Percentiles rank a stretch among this genome's conserved stretches.
Conservation (phyloP, 257 asterid species). For the Parsonsia alboflavescens region DNA sequence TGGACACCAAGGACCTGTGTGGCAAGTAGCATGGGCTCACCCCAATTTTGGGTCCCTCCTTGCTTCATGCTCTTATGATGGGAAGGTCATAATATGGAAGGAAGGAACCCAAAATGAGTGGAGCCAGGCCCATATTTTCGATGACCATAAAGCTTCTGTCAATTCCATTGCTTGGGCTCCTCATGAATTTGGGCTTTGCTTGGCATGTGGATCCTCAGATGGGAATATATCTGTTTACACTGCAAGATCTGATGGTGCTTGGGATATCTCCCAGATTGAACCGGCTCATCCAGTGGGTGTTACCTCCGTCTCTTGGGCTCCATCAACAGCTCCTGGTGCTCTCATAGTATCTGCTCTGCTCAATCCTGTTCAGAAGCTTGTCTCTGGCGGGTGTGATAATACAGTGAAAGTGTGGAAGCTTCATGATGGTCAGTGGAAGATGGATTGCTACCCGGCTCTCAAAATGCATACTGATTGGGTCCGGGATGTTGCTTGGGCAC, state of each 20-base stretch:
- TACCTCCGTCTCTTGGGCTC: slow-evolving; percentile 64
- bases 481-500: slow-evolving; percentile 28
- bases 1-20: slow-evolving; percentile 74
- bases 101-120: slow-evolving; percentile 63
- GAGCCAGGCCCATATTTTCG: slow-evolving; percentile 45
- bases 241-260: slow-evolving; percentile 51
- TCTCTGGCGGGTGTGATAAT: slow-evolving; percentile 29
- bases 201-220: slow-evolving; percentile 73
- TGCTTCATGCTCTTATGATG: slow-evolving; percentile 74
- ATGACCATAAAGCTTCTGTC: slow-evolving; percentile 68
- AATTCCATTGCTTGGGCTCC: slow-evolving; percentile 78
- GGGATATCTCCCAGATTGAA: slow-evolving; percentile 60
- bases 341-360: slow-evolving; percentile 20
- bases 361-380: slow-evolving; percentile 27
- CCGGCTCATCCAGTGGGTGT: slow-evolving; percentile 74
- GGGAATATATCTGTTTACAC: slow-evolving; percentile 59
- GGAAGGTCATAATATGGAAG: slow-evolving; percentile 66
- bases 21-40: slow-evolving; percentile 82
- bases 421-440: slow-evolving; percentile 22
- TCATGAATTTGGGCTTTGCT: slow-evolving; percentile 58
- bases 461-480: slow-evolving; percentile 30
- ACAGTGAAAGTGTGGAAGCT: slow-evolving; percentile 29
- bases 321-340: slow-evolving; percentile 25
- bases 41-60: slow-evolving; percentile 75
- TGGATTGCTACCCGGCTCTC: slow-evolving; percentile 28